Conservation (phyloP, 208 protist species). For the Novymonas esmeraldas region DNA sequence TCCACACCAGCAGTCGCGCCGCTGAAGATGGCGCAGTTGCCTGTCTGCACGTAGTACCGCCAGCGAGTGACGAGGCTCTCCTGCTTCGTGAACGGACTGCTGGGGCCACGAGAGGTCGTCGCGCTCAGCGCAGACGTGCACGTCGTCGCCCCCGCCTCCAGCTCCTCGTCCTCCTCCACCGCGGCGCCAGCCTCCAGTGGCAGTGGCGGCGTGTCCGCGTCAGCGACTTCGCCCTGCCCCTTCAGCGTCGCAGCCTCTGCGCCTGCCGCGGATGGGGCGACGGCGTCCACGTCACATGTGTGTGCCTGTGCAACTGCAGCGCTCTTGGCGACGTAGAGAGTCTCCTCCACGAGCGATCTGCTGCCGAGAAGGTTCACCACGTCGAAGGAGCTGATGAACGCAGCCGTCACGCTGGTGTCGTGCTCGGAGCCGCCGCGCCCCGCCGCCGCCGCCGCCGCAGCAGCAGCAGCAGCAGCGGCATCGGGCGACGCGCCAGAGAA, state of each 20-base stretch:
- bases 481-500: background rate
- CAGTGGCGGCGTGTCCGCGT: background rate
- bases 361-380: constrained; percentile 9
- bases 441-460: too few relatives aligned
- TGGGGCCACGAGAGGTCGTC: constrained; percentile 5
- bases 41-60: constrained; percentile 56
- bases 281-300: too few relatives aligned
- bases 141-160: background rate
- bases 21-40: constrained; percentile 61
- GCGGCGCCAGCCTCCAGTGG: background rate
- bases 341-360: background rate
- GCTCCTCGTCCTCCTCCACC: background rate
- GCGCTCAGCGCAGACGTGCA: background rate
- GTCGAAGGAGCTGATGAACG: constrained; percentile 9
- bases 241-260: background rate
- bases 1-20: constrained; percentile 49
- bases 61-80: constrained; percentile 62
- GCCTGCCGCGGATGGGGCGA: background rate
- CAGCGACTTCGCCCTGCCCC: background rate
- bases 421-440: background rate
- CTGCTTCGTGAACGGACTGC: constrained; percentile 37
- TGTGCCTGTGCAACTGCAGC: background rate
- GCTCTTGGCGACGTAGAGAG: background rate
- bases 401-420: constrained; percentile 6
- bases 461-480: background rate